Base-by-base conservation (phyloP, 495 filamentous ascomycete genomes). In the Rostrohypoxylon terebratum region DNA sequence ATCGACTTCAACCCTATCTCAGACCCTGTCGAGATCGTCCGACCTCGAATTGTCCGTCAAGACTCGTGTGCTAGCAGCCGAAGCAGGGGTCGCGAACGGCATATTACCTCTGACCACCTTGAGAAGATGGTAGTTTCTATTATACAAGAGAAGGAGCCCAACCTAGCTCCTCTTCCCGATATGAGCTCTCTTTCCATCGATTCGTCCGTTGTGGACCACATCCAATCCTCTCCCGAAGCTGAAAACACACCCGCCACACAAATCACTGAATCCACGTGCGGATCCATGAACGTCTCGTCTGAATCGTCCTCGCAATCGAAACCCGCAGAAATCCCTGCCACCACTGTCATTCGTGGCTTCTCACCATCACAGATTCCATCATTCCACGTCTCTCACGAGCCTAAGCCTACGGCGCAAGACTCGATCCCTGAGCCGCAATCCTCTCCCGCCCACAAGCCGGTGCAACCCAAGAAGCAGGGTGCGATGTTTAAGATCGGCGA, bases 91-190 rank as follows among this genome's bases (percentile, higher is more conserved):
- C 89, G 87, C 53, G 93, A 97, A 79, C 92, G 94, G 72, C 96
- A 98, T 80, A 96, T 98, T 62, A 96, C 94, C 0, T 92, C 94
- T 1, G 83, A 90, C 66, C 92, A 93, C 68, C 81, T 98, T 16
- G 92, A 96, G 82, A 94, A 94, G 76, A 96, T 97, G 89, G 92
- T 98, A 0, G 86, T 90, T 42, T 93, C 79, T 51, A 86, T 93
- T 63, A 96, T 98, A 75, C 90, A 95, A 76, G 89, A 94, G 76
- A 92, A 92, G 81, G 84, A 84, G 44, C 84, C 96, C n/a, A 81
- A 88, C 51, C 77, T 85, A 11, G 83, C 85, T 18, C 89, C 88
- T 2, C 82, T 90, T 9, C 84, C 87, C 31, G 84, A 83, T 45
- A 87, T 88, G 51, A 83, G 82, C 14, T 75, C 75, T 38, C 51